Conservation (phyloP, 2,329 filamentous ascomycete species). For the Phaeosphaeriaceae sp. region DNA sequence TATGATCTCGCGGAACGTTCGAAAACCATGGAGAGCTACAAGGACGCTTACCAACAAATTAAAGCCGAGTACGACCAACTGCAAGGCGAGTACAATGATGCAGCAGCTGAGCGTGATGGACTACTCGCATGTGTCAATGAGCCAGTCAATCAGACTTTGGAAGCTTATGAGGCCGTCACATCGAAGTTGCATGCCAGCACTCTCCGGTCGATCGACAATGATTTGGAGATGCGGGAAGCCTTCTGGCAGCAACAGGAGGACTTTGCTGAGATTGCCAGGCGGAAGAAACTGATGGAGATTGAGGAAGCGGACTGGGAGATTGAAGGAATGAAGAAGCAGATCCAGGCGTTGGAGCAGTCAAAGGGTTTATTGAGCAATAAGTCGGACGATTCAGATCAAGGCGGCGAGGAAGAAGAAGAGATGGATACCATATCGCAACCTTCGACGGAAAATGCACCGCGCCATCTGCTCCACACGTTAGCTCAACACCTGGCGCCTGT, state of each 20-base stretch:
- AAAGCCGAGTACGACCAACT: slow-evolving; percentile 1
- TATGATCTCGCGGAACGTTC: not conserved
- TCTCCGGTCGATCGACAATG: not conserved
- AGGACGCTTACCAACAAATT: slow-evolving; percentile 9
- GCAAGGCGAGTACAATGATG: slow-evolving; percentile 1
- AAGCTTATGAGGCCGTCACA: too few species aligned
- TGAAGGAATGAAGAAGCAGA: not conserved
- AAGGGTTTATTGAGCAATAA: too few species aligned
- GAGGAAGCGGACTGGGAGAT: not conserved
- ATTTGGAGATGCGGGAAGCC: not conserved
- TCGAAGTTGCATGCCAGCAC: not conserved
- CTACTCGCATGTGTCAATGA: not conserved
- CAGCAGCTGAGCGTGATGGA: slow-evolving; percentile 1
- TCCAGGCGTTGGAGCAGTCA: not conserved
- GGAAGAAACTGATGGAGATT: not conserved
- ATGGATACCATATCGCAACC: not conserved
- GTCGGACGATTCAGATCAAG: too few species aligned
- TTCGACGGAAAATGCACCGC: too few species aligned
- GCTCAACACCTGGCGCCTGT: too few species aligned
- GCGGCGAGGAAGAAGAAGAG: not conserved
- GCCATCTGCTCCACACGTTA: too few species aligned
- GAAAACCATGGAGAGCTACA: not conserved
- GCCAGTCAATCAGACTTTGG: not conserved
- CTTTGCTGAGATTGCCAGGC: not conserved
- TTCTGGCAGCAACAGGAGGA: not conserved